Base-by-base conservation (phyloP, 139 green algal genomes). In the Auxenochlorella protothecoides region DNA sequence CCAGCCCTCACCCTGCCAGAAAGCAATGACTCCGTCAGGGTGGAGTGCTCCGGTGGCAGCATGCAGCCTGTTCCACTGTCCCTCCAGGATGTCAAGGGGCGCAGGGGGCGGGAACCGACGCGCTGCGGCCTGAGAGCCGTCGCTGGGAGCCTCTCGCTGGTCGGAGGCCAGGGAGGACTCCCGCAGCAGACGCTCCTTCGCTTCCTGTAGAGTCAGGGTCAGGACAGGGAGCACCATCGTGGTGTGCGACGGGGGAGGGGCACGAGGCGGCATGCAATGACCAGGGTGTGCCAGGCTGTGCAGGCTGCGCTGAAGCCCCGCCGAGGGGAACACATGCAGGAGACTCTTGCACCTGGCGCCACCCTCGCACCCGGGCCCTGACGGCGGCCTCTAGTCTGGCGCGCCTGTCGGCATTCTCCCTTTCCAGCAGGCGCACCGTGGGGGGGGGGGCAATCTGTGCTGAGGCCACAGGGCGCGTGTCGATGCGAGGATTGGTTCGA, bases 81-180 rank as follows among this genome's bases (percentile, higher is more conserved):
- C 82, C 74, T 96, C 87, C 86, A 96, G 87, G 0, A 78, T 84
- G 65, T 96, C 86, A 52, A 95, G 84, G 83, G 93, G 78, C 72
- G 80, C 88, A 74, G 59, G 82, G 66, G 92, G 77, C 4, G 80
- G 80, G 9, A 65, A 76, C 53, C 63, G 59, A 6, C 70, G 65
- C 13, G 61, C 61, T 2, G 52, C 65, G 9, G 62, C 71, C 27
- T 44, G 27, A 44, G 27, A 44, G 27, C 27, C 27, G 27, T 44
- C 27, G 27, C 27, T 44, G 27, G 27, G 27, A 44, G 27, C 27
- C 27, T 44, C 27, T 44, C 27, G 27, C 27, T 44, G 27, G 27
- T 44, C 27, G 27, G 27, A 44, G 27, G 27, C 27, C 27, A 44
- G 27, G 27, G 27, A 44, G 9, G 57, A 56, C 56, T 79, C 73